Conservation (phyloP, 208 protist species). For the Acanthamoeba royreba region DNA sequence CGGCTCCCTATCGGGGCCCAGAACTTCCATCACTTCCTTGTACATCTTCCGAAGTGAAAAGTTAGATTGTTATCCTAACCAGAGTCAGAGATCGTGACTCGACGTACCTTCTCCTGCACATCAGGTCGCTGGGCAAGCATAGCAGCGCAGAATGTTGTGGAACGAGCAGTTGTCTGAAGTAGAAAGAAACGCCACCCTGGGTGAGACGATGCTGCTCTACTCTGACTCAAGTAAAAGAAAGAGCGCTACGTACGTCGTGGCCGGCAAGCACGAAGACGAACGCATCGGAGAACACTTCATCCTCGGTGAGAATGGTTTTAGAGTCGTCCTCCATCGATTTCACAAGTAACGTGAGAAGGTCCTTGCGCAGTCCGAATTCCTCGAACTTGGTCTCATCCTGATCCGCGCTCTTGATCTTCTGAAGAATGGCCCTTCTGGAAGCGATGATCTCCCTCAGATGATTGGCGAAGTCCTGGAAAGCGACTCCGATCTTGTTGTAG, state of each 20-base stretch:
- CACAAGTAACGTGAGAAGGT: neutral
- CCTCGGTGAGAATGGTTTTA: neutral
- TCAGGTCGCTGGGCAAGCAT: too few species aligned
- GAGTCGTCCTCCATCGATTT: neutral
- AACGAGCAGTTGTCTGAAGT: too few species aligned
- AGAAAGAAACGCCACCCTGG: too few species aligned
- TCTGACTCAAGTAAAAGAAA: neutral
- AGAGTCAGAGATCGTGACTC: neutral
- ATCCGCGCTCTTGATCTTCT: neutral
- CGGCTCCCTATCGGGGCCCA: neutral
- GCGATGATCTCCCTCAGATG: too few species aligned
- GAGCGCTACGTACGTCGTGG: neutral
- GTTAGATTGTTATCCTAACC: neutral
- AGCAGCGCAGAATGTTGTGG: too few species aligned
- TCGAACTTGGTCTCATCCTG: neutral
- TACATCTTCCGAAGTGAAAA: neutral
- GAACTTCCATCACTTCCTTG: neutral
- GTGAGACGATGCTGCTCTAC: too few species aligned
- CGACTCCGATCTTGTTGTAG: too few species aligned
- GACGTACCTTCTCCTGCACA: neutral
- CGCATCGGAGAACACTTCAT: neutral
- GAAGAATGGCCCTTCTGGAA: neutral
- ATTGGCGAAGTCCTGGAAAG: too few species aligned
- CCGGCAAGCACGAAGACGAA: conserved; percentile 26
- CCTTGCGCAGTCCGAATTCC: neutral